Conservation (phyloP, 2,329 filamentous ascomycete species). For the Alternaria sp. region DNA sequence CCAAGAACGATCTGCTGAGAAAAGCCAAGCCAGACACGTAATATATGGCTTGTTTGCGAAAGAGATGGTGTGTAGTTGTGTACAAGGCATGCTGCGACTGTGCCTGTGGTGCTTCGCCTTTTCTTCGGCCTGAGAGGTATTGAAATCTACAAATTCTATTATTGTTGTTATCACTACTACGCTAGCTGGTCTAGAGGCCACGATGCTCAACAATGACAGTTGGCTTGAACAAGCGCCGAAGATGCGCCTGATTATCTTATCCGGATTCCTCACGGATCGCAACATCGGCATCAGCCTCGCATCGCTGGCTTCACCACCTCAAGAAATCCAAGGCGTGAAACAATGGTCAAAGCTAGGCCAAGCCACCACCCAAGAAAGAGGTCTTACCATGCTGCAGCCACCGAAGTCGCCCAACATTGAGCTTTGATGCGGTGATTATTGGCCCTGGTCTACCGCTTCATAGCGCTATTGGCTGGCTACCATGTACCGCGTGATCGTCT, state of each 20-base stretch:
- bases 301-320: background rate
- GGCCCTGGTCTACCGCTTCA: background rate
- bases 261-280: background rate
- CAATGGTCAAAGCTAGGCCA: background rate
- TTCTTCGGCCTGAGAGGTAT: background rate
- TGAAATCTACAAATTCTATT: background rate
- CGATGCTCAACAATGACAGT: background rate
- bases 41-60: background rate
- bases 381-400: slow-evolving; percentile 9
- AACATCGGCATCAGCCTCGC: background rate
- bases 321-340: background rate
- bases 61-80: background rate
- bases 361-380: background rate
- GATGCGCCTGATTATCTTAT: background rate
- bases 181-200: background rate
- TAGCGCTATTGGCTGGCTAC: background rate
- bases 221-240: background rate
- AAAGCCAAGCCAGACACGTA: background rate
- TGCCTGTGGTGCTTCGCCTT: background rate
- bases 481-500: slow-evolving; percentile 6
- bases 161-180: background rate
- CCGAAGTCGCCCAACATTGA: background rate
- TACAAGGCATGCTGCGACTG: background rate
- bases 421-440: slow-evolving; percentile 1
- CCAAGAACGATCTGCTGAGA: background rate